Base-by-base conservation (phyloP, 2,329 filamentous ascomycete species). In the Tympanopsis confertula region DNA sequence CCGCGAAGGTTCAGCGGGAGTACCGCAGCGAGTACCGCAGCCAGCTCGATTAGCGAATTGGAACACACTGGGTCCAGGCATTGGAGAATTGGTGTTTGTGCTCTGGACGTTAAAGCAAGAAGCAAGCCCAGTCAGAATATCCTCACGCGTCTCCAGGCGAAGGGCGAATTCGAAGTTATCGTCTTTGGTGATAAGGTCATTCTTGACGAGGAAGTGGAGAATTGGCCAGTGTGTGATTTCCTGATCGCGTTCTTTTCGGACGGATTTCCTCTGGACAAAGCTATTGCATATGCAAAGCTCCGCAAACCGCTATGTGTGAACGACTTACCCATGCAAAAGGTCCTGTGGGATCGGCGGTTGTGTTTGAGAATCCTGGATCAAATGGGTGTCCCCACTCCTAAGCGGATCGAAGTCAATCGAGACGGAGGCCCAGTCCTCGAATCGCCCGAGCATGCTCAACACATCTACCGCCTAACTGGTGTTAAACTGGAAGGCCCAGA, bases 1-100 rank as follows among this genome's bases (percentile, higher is more conserved):
- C 82, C 85, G 54, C 69, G 86, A 44, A 73, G 86, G 42, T 79
- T 91, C 47, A 93, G 86, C 50, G 81, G 77, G 18, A 91, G 85
- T 57, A 88, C 83, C 28, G 79, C 69, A n/a, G 81, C 77, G 18
- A 91, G 85, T 57, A 88, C 83, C 28, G 79, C 69, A n/a, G 15
- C 30, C 30, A 33, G 30, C 15, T 33, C 30, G 15, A 18, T 33
- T 7, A 33, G 7, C 17, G 30, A 33, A 33, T 7, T 15, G 7
- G 30, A 33, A 33, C 7, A 13, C 30, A 18, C 12, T 7, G 7
- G 10, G 12, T 33, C 30, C 10, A 7, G 10, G 7, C 12, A 12
- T 33, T 10, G 30, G 12, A 33, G 15, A 18, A 78, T 82, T 44
- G 78, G 78, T 32, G 74, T 82, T n/a, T 82, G 78, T 52, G 78